Percentiles rank a stretch among this genome's conserved stretches.
phyloP scores from a whole-genome alignment of 192 early-diverging fungal species.

The Umbelopsis vinacea region DNA sequence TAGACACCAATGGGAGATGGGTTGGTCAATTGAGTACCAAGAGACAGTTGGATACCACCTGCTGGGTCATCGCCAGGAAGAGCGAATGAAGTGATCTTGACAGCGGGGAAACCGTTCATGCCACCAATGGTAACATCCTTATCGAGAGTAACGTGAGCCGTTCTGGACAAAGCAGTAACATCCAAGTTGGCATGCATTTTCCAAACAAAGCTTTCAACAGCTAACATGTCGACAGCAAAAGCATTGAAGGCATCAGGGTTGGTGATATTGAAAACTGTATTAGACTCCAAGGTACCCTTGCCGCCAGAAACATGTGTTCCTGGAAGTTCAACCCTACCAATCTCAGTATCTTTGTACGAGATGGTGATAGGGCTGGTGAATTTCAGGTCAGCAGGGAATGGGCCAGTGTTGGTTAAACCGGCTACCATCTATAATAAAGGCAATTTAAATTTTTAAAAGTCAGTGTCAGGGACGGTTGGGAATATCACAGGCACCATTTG shows the following conservation, averaged over 20 bases:
- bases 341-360: constrained; percentile 45
- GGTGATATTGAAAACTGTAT: constrained; percentile 42
- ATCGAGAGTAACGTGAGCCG: constrained; percentile 47
- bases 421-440: constrained; percentile 23
- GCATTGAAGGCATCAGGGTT: constrained; percentile 44
- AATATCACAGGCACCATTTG: no score
- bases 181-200: constrained; percentile 43
- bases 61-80: constrained; percentile 54
- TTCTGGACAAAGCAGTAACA: constrained; percentile 44
- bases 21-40: constrained; percentile 53
- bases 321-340: constrained; percentile 47
- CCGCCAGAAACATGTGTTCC: constrained; percentile 48
- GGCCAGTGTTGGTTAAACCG: constrained; percentile 39
- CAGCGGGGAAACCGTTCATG: constrained; percentile 58
- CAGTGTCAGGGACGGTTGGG: no score
- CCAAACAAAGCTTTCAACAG: constrained; percentile 50
- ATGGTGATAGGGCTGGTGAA: constrained; percentile 58
- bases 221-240: constrained; percentile 58
- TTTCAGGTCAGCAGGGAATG: constrained; percentile 52
- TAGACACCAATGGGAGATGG: constrained; percentile 57
- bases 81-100: constrained; percentile 55
- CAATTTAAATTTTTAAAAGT: no score
- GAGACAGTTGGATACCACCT: constrained; percentile 59
- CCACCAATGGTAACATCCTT: constrained; percentile 47
- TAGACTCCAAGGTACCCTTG: constrained; percentile 36